phyloP scores from a whole-genome alignment of 192 early-diverging fungal genomes.

The Backusella liffmaniae region DNA sequence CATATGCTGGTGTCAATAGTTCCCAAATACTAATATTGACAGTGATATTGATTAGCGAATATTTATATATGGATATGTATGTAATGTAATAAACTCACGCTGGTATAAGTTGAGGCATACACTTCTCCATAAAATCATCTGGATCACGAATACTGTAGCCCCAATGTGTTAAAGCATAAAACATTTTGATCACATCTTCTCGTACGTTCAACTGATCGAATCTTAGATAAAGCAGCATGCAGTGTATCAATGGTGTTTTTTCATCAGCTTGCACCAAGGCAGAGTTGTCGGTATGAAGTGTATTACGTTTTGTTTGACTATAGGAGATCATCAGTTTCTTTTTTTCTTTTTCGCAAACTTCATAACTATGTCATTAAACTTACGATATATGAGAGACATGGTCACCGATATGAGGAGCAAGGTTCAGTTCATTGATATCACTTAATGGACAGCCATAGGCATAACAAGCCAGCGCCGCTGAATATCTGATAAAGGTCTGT shows the following conservation, averaged over 20 bases:
- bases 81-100: slow-evolving; percentile 34
- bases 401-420: slow-evolving; percentile 33
- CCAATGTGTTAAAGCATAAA: slow-evolving; percentile 44
- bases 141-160: slow-evolving; percentile 42
- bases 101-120: slow-evolving; percentile 44
- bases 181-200: slow-evolving; percentile 43
- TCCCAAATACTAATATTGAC: slow-evolving; percentile 51
- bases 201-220: slow-evolving; percentile 37
- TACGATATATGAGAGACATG: slow-evolving; percentile 21
- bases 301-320: slow-evolving; percentile 20
- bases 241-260: slow-evolving; percentile 32
- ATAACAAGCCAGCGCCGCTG: slow-evolving; percentile 40
- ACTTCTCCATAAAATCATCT: slow-evolving; percentile 45
- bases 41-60: neutral
- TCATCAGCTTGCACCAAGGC: slow-evolving; percentile 23
- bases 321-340: neutral
- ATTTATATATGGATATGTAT: neutral
- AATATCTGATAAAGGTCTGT: slow-evolving; percentile 44
- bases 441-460: slow-evolving; percentile 39
- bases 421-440: slow-evolving; percentile 32
- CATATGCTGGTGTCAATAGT: slow-evolving; percentile 42
- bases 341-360: neutral
- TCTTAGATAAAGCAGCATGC: slow-evolving; percentile 36
- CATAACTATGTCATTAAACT: neutral
- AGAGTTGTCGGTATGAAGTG: slow-evolving; percentile 20